Base-by-base conservation (phyloP, 805 yeast species). In the Kluyveromyces starmeri region DNA sequence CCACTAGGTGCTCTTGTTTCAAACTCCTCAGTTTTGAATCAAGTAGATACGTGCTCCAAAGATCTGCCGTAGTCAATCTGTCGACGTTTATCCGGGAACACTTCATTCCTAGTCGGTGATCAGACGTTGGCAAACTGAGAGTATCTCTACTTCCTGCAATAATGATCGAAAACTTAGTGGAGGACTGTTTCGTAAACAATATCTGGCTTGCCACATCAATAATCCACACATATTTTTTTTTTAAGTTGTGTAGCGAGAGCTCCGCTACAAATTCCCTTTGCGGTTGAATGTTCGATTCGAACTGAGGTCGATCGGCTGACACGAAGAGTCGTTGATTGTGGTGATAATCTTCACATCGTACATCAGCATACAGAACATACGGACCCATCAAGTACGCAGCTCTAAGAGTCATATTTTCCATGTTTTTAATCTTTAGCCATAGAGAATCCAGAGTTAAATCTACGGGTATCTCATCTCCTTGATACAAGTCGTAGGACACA, bases 321-420 rank as follows among this genome's bases (percentile, higher is more conserved):
- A 80, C 67, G 47, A 78, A 78, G 14, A 68, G 67, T 13, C 58
- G 45, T 36, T 67, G 59, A 3, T 68, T 57, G 38, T 69, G 75
- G 31, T 71, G 65, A 46, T 69, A 83, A 6, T 72, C 78, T 3
- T 53, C 65, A 0, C 75, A 59, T 33, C 75, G 59, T 21, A 83
- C 72, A 55, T 83, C 94, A 25, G 74, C 80, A 49, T 83, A 83
- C 1, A 83, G 46, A n/a, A 75, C 66, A 45, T 70, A 82, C 0
- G 94, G 94, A 0, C 89, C 94, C 38, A 82, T 72, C 12, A 83
- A 53, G 44, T 73, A 78, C 0, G 85, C 88, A 0, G 94, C 88
- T 34, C 89, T 54, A 30, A 46, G 46, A 0, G 60, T 44, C 14
- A 49, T 15, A 7, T 44, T 71, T 45, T 80, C 85, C 3, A 60